A percentile compares a stretch with the other conserved stretches of the same genome.
Conservation (phyloP, 768 basidiomycete species). For the Boletellus ananas region DNA sequence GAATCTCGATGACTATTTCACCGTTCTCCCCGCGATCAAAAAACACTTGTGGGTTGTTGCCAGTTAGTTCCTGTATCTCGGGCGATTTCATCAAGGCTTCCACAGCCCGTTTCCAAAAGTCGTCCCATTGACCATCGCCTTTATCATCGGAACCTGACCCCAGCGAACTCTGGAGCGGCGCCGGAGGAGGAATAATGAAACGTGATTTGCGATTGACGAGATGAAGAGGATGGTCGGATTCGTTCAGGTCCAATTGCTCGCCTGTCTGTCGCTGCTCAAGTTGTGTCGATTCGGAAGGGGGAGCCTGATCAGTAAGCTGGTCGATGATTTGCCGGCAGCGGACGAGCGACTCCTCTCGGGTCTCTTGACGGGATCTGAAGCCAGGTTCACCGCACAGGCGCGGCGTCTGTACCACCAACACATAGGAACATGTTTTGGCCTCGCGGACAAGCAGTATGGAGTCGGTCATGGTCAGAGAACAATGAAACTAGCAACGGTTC, state of each 20-base stretch:
- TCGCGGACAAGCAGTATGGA: conserved; percentile 90
- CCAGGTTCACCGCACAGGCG: conserved; percentile 91
- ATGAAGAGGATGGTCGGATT: conserved; percentile 55
- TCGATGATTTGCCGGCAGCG: conserved; percentile 75
- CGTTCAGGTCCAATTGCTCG: conserved; percentile 37
- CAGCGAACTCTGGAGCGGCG: conserved; percentile 16
- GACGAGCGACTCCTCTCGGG: conserved; percentile 63
- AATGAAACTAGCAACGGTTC: conserved; percentile 68
- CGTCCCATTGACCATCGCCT: conserved; percentile 17
- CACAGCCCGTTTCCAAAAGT: conserved; percentile 27
- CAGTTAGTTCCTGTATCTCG: conserved; percentile 26
- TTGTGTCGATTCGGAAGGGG: conserved; percentile 28
- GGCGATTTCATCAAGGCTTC: conserved; percentile 29
- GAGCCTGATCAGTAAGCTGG: conserved; percentile 9
- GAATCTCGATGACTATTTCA: conserved; percentile 41
- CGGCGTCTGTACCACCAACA: conserved; percentile 92
- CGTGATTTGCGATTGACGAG: conserved; percentile 45
- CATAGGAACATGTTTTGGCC: conserved; percentile 90
- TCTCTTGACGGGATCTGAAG: conserved; percentile 74
- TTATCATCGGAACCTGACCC: conserved; percentile 16
- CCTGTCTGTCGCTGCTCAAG: conserved; percentile 27
- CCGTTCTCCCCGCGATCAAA: conserved; percentile 42
- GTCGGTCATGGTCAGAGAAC: conserved; percentile 92
- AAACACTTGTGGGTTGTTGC: conserved; percentile 35
- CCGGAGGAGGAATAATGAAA: conserved; percentile 39